phyloP scores from a whole-genome alignment of 1,284 basidiomycete genomes.

The Bondarzewia mesenterica region DNA sequence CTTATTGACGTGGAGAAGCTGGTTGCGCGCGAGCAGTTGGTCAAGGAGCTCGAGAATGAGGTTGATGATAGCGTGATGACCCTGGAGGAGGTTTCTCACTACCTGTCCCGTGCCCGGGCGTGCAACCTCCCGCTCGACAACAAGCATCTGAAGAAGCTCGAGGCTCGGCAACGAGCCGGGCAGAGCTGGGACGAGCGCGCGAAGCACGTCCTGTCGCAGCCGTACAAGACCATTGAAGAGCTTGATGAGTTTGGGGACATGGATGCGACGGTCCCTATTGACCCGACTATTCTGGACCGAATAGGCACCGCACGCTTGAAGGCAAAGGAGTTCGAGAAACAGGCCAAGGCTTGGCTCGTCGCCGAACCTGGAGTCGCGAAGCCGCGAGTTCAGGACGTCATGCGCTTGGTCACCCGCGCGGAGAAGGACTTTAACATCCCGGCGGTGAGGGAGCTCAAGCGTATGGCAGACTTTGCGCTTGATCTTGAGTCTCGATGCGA shows the following conservation, averaged over 20 bases:
- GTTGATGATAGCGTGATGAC: constrained; percentile 41
- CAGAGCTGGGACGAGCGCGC: constrained; percentile 67
- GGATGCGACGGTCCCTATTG: constrained; percentile 54
- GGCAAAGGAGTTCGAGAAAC: constrained; percentile 69
- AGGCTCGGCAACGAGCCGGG: constrained; percentile 50
- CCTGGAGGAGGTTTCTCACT: constrained; percentile 62
- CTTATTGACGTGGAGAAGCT: constrained; percentile 69
- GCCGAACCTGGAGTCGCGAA: constrained; percentile 43
- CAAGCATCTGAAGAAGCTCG: constrained; percentile 48
- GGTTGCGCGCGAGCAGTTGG: constrained; percentile 62
- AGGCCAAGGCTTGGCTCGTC: constrained; percentile 60
- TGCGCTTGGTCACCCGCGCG: constrained; percentile 55
- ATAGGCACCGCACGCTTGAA: constrained; percentile 51
- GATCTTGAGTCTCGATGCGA: constrained; percentile 70
- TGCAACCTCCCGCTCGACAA: constrained; percentile 61
- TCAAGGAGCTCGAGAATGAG: constrained; percentile 62
- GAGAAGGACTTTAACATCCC: constrained; percentile 68
- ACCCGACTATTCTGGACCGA: constrained; percentile 50
- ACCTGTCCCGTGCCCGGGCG: constrained; percentile 56
- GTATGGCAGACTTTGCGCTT: constrained; percentile 59
- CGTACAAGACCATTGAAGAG: constrained; percentile 63
- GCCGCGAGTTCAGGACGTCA: constrained; percentile 59
- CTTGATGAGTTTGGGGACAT: constrained; percentile 58
- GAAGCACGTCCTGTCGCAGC: constrained; percentile 50
- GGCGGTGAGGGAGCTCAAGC: constrained; percentile 56